These are phyloP conservation scores for Ogataea kodamae DNA, from an alignment of 805 yeast species.

Conservation along the genomic window DNA sequence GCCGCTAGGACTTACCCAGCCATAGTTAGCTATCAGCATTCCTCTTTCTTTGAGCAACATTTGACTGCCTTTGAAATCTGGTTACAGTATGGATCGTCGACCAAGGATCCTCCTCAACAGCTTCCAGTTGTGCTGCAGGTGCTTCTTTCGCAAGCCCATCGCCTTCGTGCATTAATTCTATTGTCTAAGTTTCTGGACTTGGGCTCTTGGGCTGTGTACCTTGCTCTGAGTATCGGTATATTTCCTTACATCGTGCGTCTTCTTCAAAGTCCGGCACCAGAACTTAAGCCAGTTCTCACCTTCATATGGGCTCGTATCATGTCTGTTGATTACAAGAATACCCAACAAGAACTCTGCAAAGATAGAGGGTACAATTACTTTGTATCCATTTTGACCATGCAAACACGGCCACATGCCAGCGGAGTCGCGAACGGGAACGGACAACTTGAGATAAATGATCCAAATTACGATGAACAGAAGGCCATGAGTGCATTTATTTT, in stretches of 20 bases:
- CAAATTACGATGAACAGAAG: slow-evolving; percentile 75
- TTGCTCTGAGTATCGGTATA: slow-evolving; percentile 90
- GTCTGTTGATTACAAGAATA: slow-evolving; percentile 88
- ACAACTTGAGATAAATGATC: slow-evolving; percentile 31
- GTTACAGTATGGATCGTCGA: slow-evolving; percentile 85
- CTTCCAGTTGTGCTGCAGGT: slow-evolving; percentile 92
- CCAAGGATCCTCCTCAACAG: slow-evolving; percentile 89
- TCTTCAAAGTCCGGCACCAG: slow-evolving; percentile 92
- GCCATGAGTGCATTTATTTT: slow-evolving; percentile 94
- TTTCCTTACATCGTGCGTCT: slow-evolving; percentile 91
- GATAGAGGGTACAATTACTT: slow-evolving; percentile 90
- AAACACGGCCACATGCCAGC: slow-evolving; percentile 20
- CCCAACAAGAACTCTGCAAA: slow-evolving; percentile 88
- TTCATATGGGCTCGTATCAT: slow-evolving; percentile 97
- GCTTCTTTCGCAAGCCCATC: slow-evolving; percentile 86
- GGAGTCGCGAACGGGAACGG: slow-evolving; percentile 8
- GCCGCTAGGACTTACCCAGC: slow-evolving; percentile 16
- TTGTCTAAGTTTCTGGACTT: slow-evolving; percentile 83
- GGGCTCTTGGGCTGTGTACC: slow-evolving; percentile 97
- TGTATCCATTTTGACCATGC: slow-evolving; percentile 64
- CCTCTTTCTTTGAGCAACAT: slow-evolving; percentile 94
- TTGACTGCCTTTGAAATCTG: slow-evolving; percentile 94
- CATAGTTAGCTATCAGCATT: slow-evolving; percentile 67
- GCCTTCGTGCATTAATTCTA: slow-evolving; percentile 81
- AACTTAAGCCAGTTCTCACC: slow-evolving; percentile 86